A percentile compares a stretch with the other conserved stretches of the same genome.
These are phyloP conservation scores for Hebeloma cylindrosporum DNA, from an alignment of 768 basidiomycete genomes.

Conservation along the genomic window DNA sequence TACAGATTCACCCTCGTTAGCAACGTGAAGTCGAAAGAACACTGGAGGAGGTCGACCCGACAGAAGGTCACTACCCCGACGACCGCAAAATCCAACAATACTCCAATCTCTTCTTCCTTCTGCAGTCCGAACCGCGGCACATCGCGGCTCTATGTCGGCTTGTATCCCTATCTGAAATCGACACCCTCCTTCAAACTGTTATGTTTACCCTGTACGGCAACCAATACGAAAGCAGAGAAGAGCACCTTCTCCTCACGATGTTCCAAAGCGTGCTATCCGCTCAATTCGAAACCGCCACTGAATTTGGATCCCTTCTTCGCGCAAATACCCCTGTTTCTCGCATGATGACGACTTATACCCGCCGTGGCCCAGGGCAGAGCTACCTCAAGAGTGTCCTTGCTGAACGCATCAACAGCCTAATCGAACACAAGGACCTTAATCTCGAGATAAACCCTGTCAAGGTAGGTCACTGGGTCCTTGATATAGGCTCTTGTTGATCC, in stretches of 20 bases:
- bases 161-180: slow-evolving; percentile 94
- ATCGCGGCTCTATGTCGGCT: slow-evolving; percentile 95
- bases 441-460: slow-evolving; percentile 99
- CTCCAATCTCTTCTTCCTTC: slow-evolving; percentile 97
- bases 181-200: slow-evolving; percentile 98
- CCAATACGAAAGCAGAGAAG: slow-evolving; percentile 97
- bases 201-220: slow-evolving; percentile 99
- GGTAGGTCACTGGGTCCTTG: slow-evolving; percentile 46
- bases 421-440: slow-evolving; percentile 99
- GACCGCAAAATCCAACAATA: slow-evolving; percentile 95
- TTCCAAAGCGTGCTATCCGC: slow-evolving; percentile 98
- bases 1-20: slow-evolving; percentile 36
- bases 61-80: slow-evolving; percentile 90
- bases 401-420: slow-evolving; percentile 96
- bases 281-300: slow-evolving; percentile 98
- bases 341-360: slow-evolving; percentile 99
- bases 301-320: slow-evolving; percentile 97
- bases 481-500: neutral
- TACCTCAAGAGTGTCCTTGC: slow-evolving; percentile 97
- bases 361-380: slow-evolving; percentile 96
- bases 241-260: slow-evolving; percentile 98
- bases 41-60: slow-evolving; percentile 93
- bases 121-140: slow-evolving; percentile 97
- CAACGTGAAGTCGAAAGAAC: slow-evolving; percentile 95
- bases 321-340: slow-evolving; percentile 99